Percentiles rank a stretch among this genome's conserved stretches.
These are phyloP conservation scores for Suillus placidus DNA, from an alignment of 768 basidiomycete species.

Conservation along the genomic window DNA sequence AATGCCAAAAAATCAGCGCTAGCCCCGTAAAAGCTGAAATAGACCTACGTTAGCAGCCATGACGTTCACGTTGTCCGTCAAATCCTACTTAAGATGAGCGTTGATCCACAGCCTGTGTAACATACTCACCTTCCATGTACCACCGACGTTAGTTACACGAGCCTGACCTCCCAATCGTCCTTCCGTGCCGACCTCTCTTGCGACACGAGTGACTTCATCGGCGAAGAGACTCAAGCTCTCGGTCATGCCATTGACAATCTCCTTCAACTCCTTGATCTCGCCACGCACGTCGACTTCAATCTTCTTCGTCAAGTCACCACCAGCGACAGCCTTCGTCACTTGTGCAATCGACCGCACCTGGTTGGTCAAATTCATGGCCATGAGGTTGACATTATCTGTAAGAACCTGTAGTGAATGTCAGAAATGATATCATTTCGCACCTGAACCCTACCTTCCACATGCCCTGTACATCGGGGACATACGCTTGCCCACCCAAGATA, in stretches of 20 bases:
- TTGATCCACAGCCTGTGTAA: not conserved
- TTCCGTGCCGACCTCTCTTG: conserved; percentile 96
- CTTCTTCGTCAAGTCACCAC: conserved; percentile 91
- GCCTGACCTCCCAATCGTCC: conserved; percentile 95
- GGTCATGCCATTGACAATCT: conserved; percentile 97
- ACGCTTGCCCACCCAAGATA: conserved; percentile 91
- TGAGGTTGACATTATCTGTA: conserved; percentile 84
- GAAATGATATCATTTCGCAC: conserved; percentile 22
- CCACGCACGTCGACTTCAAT: conserved; percentile 91
- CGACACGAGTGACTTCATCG: conserved; percentile 83
- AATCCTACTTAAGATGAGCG: conserved; percentile 46
- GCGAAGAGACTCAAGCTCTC: conserved; percentile 84
- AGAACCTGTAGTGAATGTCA: conserved; percentile 41
- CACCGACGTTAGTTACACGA: conserved; percentile 89
- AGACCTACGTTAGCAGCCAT: conserved; percentile 87
- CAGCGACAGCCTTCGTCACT: conserved; percentile 94
- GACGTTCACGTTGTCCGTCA: conserved; percentile 94
- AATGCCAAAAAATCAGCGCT: conserved; percentile 1
- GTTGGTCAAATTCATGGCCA: conserved; percentile 89
- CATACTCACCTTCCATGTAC: conserved; percentile 82
- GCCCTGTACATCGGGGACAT: conserved; percentile 89
- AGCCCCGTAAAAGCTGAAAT: not conserved
- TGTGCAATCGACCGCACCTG: conserved; percentile 89
- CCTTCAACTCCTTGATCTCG: conserved; percentile 87
- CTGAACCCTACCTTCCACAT: conserved; percentile 78